Evolutionary conservation across 169 alveolate genomes (phyloP).

Genomic region (Fabrea salina): DNA sequence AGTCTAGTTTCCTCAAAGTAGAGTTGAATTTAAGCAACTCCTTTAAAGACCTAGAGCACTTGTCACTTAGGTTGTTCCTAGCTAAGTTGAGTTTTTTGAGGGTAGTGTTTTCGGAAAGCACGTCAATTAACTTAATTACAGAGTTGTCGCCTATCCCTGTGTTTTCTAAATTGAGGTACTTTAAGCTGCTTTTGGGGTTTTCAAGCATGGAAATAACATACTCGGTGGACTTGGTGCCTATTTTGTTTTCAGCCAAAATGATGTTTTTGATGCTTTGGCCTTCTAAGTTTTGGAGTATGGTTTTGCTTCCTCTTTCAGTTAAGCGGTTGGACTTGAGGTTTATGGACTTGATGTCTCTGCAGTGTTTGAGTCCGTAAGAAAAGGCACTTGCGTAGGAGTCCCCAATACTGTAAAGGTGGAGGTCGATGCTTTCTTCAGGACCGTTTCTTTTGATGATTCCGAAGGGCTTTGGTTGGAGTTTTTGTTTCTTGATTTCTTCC

Average conservation of each 20-base stretch:
- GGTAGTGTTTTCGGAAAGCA: neutral
- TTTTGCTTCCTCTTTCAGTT: constrained; percentile 9
- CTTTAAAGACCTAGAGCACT: neutral
- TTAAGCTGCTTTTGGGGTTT: neutral
- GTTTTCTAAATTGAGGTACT: constrained; percentile 15
- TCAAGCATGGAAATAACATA: neutral
- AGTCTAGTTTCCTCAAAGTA: neutral
- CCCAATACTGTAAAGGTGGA: constrained; percentile 21
- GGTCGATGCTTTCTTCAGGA: neutral
- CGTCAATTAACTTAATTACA: neutral
- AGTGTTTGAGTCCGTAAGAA: constrained; percentile 19
- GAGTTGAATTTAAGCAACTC: neutral
- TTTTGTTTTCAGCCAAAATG: constrained; percentile 21
- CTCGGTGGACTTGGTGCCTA: constrained; percentile 1
- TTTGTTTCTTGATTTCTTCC: neutral
- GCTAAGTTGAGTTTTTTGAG: constrained; percentile 15
- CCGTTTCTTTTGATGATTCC: constrained; percentile 29
- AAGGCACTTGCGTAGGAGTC: constrained; percentile 29
- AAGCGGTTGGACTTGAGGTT: constrained; percentile 21
- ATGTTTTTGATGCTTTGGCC: neutral
- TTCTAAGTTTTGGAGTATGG: neutral
- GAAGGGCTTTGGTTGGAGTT: constrained; percentile 27
- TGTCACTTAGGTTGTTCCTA: constrained; percentile 7
- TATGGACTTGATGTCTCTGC: neutral
- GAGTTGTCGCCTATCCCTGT: neutral